These are phyloP conservation scores for Cladosporium sp. DNA, from an alignment of 2,329 filamentous ascomycete species.

Conservation along the genomic window DNA sequence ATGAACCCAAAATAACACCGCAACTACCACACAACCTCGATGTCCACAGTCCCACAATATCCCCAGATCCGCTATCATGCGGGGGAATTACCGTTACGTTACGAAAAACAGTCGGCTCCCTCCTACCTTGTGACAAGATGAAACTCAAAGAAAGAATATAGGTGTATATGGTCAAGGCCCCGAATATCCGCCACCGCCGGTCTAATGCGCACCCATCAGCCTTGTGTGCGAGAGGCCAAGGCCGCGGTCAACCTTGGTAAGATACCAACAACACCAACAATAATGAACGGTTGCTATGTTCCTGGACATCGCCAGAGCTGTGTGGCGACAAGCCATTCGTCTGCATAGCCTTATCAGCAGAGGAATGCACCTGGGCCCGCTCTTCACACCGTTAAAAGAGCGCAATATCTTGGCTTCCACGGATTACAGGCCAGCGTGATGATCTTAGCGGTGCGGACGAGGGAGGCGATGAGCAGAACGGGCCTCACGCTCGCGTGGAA, in stretches of 20 bases:
- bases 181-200: constrained; percentile 12
- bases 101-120: constrained; percentile 1
- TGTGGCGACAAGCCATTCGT: constrained; percentile 12
- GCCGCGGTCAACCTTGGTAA: constrained; percentile 15
- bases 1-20: constrained; percentile 5
- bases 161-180: constrained; percentile 10
- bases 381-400: constrained; percentile 9
- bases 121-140: not conserved
- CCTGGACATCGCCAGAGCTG: not conserved
- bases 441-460: constrained; percentile 8
- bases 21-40: not conserved
- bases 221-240: constrained; percentile 8
- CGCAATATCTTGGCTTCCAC: constrained; percentile 12
- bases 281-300: not conserved
- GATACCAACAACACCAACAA: constrained; percentile 9
- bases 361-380: constrained; percentile 13
- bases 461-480: not conserved
- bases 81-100: not conserved
- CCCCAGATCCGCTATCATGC: constrained; percentile 3
- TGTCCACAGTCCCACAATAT: constrained; percentile 3
- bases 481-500: constrained; percentile 11
- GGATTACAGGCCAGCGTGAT: constrained; percentile 8
- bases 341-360: constrained; percentile 17
- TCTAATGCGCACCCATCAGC: constrained; percentile 11
- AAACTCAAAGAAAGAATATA: not conserved